Conservation (phyloP, 1,139 yeast genomes). For the Wickerhamiella infanticola region DNA sequence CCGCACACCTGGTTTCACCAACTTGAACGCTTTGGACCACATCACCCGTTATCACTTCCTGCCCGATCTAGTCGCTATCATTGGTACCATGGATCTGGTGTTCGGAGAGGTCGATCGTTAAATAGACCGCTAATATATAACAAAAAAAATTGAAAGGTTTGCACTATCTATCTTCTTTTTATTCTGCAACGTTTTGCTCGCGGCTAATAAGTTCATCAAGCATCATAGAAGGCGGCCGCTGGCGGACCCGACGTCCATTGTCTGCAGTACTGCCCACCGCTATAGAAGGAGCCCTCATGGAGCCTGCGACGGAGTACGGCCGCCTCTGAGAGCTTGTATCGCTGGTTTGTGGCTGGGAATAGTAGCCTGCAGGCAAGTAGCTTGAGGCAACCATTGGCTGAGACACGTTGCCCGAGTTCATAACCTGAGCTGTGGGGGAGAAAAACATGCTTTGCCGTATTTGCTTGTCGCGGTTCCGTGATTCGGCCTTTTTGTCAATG, state of each 20-base stretch:
- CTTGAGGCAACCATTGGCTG: constrained; percentile 9
- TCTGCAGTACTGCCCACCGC: constrained; percentile 7
- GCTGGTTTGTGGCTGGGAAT: constrained; percentile 14
- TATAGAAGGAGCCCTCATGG: constrained; percentile 11
- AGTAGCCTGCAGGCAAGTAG: constrained; percentile 27
- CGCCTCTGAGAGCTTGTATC: constrained; percentile 6
- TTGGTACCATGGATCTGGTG: constrained; percentile 91
- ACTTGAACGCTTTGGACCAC: constrained; percentile 76
- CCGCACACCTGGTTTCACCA: constrained; percentile 88
- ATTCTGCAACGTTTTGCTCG: neutral
- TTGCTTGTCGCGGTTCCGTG: constrained; percentile 8
- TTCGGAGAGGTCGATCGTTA: constrained; percentile 90
- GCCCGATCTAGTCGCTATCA: constrained; percentile 88
- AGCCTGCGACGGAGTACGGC: constrained; percentile 5
- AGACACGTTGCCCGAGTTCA: constrained; percentile 26
- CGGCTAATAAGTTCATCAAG: neutral
- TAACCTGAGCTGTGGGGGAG: constrained; percentile 67
- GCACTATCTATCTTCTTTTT: no score
- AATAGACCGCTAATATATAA: constrained; percentile 6
- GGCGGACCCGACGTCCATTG: constrained; percentile 4
- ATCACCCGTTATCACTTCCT: constrained; percentile 73
- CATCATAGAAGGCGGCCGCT: neutral
- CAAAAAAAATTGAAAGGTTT: neutral
- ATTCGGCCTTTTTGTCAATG: constrained; percentile 8
- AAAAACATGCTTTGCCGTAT: constrained; percentile 33